A percentile compares a stretch with the other conserved stretches of the same genome.
These are phyloP conservation scores for Piloderma croceum DNA, from an alignment of 768 basidiomycete species.

Conservation along the genomic window DNA sequence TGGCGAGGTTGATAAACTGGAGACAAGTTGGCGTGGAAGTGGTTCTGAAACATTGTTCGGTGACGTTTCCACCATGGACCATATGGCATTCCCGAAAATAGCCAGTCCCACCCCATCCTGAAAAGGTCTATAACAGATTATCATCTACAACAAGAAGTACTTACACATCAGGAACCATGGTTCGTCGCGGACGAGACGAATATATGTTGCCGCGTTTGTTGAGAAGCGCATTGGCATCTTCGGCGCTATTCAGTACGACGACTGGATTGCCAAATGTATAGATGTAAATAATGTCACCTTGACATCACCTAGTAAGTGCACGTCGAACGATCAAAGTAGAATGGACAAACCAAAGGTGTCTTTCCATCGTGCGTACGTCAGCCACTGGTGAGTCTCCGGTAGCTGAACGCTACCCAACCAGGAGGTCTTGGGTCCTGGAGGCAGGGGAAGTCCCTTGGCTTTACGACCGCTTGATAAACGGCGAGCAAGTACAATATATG, in stretches of 20 bases:
- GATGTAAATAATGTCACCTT: conserved; percentile 44
- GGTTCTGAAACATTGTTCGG: conserved; percentile 33
- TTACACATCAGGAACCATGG: conserved; percentile 42
- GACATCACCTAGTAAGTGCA: neutral
- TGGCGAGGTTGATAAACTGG: conserved; percentile 26
- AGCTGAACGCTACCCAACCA: conserved; percentile 28
- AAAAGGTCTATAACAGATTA: neutral
- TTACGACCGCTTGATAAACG: conserved; percentile 43
- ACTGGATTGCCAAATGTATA: conserved; percentile 42
- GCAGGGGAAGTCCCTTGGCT: conserved; percentile 31
- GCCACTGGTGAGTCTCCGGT: conserved; percentile 38
- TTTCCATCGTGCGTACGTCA: conserved; percentile 41
- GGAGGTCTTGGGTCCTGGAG: too few species aligned
- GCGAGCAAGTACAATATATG: too few species aligned
- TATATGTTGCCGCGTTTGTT: conserved; percentile 41
- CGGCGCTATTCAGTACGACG: conserved; percentile 39
- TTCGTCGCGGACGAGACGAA: conserved; percentile 37
- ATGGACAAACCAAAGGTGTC: conserved; percentile 33
- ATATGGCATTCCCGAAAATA: conserved; percentile 36
- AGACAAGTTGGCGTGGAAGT: conserved; percentile 27
- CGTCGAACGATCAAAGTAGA: conserved; percentile 1
- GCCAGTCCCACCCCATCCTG: too few species aligned
- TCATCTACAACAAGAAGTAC: conserved; percentile 10
- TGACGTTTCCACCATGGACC: conserved; percentile 33
- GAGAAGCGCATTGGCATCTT: conserved; percentile 37